A percentile compares a stretch with the other conserved stretches of the same genome.
Evolutionary conservation across 305 asterid species (phyloP).

Genomic region (Lippia alba): DNA sequence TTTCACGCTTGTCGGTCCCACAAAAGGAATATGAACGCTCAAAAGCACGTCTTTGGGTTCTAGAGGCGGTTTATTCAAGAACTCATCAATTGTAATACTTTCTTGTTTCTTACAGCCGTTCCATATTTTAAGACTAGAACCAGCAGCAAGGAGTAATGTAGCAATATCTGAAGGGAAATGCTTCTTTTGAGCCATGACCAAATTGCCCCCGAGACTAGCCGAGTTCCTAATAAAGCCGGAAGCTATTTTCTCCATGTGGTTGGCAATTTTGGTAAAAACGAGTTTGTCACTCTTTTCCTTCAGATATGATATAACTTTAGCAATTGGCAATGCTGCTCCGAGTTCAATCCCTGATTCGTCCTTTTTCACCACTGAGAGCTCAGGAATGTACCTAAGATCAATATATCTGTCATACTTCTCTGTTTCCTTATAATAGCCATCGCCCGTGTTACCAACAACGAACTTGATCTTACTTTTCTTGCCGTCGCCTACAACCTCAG

Average conservation of each 20-base stretch:
- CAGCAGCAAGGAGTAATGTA: conserved; percentile 61
- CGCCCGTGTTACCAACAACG: conserved; percentile 68
- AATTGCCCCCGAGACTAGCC: conserved; percentile 72
- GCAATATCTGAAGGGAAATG: conserved; percentile 70
- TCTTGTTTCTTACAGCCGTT: conserved; percentile 41
- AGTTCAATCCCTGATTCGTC: conserved; percentile 51
- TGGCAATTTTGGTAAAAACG: conserved; percentile 49
- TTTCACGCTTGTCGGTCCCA: conserved; percentile 30
- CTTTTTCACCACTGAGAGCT: conserved; percentile 54
- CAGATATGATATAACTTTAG: conserved; percentile 52
- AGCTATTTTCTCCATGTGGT: conserved; percentile 68
- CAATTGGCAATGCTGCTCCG: conserved; percentile 65
- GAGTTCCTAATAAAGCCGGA: conserved; percentile 61
- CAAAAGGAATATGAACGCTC: conserved; percentile 53
- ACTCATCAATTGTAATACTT: conserved; percentile 54
- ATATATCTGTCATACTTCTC: conserved; percentile 48
- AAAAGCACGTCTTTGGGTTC: conserved; percentile 54
- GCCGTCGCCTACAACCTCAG: conserved; percentile 30
- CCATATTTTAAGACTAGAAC: conserved; percentile 51
- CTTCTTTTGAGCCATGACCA: conserved; percentile 61
- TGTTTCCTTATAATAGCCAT: conserved; percentile 62
- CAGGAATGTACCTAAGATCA: conserved; percentile 65
- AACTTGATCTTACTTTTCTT: conserved; percentile 36
- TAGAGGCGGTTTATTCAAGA: conserved; percentile 56
- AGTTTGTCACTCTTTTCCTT: conserved; percentile 42